A percentile compares a stretch with the other conserved stretches of the same genome.
Evolutionary conservation across 495 filamentous ascomycete genomes (phyloP).

Genomic region (Neurospora intermedia): DNA sequence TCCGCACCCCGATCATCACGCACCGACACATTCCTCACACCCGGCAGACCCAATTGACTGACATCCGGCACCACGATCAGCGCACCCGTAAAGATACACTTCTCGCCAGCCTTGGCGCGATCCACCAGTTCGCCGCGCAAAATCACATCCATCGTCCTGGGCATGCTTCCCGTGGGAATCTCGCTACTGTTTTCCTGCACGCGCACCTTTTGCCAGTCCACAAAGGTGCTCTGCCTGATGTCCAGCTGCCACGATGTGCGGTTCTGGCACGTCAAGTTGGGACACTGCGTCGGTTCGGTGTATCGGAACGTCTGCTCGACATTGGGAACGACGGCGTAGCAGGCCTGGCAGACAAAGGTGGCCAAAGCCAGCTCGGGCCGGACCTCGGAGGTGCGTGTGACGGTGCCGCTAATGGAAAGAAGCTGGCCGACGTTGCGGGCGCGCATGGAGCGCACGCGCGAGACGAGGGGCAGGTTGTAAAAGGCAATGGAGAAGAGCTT

Average conservation of each 20-base stretch:
- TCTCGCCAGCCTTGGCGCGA: conserved; percentile 91
- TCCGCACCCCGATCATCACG: conserved; percentile 77
- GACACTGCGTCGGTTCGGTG: conserved; percentile 92
- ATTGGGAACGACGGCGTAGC: conserved; percentile 68
- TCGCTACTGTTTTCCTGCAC: conserved; percentile 97
- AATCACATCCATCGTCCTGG: conserved; percentile 94
- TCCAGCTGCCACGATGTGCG: conserved; percentile 84
- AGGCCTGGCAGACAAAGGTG: conserved; percentile 86
- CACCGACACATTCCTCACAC: conserved; percentile 72
- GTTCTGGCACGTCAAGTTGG: conserved; percentile 85
- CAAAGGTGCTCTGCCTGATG: conserved; percentile 93
- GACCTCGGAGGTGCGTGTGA: conserved; percentile 93
- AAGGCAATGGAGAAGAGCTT: conserved; percentile 92
- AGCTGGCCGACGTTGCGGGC: conserved; percentile 88
- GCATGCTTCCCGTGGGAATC: conserved; percentile 98
- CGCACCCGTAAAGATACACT: conserved; percentile 93
- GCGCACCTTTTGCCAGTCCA: conserved; percentile 97
- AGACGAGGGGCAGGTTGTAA: conserved; percentile 93
- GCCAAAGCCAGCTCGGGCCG: conserved; percentile 84
- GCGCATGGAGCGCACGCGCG: conserved; percentile 76
- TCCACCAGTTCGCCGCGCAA: conserved; percentile 97
- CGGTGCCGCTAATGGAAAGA: conserved; percentile 89
- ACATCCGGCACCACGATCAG: conserved; percentile 96
- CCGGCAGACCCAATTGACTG: conserved; percentile 85
- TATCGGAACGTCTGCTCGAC: conserved; percentile 97